A percentile compares a stretch with the other conserved stretches of the same genome.
Conservation (phyloP, 2,329 filamentous ascomycete genomes). For the Venturia oleaginea region DNA sequence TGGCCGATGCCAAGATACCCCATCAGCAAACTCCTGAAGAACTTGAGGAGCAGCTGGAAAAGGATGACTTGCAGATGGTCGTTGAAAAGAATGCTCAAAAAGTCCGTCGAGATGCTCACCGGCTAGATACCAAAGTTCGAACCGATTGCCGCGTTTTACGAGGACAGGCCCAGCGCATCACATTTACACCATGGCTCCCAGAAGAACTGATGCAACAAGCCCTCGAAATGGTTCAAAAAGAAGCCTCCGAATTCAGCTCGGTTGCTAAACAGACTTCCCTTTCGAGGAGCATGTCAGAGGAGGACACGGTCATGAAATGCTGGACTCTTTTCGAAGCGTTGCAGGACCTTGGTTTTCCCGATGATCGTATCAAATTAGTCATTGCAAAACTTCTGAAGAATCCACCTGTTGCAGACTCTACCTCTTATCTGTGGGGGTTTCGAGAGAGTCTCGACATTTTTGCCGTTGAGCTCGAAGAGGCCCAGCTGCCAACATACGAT, state of each 20-base stretch:
- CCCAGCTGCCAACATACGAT: conserved; percentile 36
- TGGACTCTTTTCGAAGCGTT: conserved; percentile 76
- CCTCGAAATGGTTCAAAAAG: conserved; percentile 60
- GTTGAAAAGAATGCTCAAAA: conserved; percentile 78
- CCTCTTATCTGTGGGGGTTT: conserved; percentile 64
- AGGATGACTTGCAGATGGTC: conserved; percentile 78
- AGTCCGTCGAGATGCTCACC: conserved; percentile 66
- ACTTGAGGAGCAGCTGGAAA: conserved; percentile 79
- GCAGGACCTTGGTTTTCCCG: conserved; percentile 79
- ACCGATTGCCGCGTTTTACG: conserved; percentile 79
- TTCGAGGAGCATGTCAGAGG: conserved; percentile 50
- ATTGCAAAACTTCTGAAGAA: conserved; percentile 60
- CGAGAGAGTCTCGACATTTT: conserved; percentile 87
- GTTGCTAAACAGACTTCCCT: conserved; percentile 26
- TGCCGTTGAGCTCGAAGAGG: conserved; percentile 60
- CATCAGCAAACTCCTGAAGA: conserved; percentile 70
- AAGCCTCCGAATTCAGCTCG: conserved; percentile 46
- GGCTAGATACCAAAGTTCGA: conserved; percentile 69
- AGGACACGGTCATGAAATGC: conserved; percentile 67
- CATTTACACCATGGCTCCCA: conserved; percentile 70
- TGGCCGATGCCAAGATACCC: conserved; percentile 27
- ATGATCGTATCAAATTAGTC: conserved; percentile 52
- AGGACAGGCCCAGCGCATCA: conserved; percentile 64
- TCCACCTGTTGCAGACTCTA: conserved; percentile 48
- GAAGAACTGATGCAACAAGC: conserved; percentile 70